Evolutionary conservation across 179 eudicot genomes (phyloP), one percentile per base, ranked within the genome.

Genomic region (Camellia oleifera): DNA sequence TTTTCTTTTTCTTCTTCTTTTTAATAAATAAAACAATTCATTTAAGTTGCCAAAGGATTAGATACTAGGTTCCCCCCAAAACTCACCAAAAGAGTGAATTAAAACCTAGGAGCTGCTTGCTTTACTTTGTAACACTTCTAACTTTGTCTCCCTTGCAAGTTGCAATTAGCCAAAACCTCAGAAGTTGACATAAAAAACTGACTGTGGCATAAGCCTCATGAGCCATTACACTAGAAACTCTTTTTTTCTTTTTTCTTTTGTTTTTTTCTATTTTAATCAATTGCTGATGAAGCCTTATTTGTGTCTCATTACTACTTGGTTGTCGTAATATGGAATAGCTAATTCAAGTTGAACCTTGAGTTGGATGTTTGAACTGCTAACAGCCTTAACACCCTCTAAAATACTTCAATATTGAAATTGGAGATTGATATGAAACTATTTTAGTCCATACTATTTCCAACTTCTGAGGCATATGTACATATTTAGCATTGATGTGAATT

Each of bases 321-420:
- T 11, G 40, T 4, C 4, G 40, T 69, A 10, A 1, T 53, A 40
- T 7, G 2, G 26, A 40, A 32, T 52, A 53, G 12, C 54, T 18
- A 44, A 56, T 58, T 70, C 8, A 20, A 23, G 42, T 18, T 71
- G 60, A 18, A 15, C 26, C 18, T 15, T 23, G 18, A 18, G 69
- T 32, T 57, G 56, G 81, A 46, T 32, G 45, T 17, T 20, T 70
- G 26, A 69, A 58, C 14, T 40, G 11, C 65, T n/a, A 7, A 56
- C 48, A 53, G 42, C 17, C n/a, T 32, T 32, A 32, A 32, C 40
- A 32, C 40, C 40, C 18, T 68, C 18, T 54, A 44, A 45, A 48
- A 26, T 26, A 56, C 60, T n/a, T 60, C 4, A 79, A 23, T 79
- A 75, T 50, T 20, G 20, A 45, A 64, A 76, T 62, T 63, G 11